Evolutionary conservation across 2,329 filamentous ascomycete species (phyloP).

Genomic region (Penicillium sp.): DNA sequence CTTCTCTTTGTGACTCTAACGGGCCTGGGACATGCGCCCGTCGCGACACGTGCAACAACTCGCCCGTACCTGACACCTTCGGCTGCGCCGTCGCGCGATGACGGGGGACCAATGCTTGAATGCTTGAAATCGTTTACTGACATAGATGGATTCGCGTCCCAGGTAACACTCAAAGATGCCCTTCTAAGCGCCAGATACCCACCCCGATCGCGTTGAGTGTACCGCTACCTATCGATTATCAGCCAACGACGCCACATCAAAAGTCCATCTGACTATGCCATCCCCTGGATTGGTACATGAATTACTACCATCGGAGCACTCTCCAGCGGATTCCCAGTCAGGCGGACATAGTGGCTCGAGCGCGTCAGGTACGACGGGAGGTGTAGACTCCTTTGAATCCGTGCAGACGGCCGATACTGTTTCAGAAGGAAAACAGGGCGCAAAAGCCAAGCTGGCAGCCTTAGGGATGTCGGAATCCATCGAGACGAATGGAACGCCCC

Average conservation of each 20-base stretch:
- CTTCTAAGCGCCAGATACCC: constrained; percentile 21
- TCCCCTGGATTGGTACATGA: constrained; percentile 30
- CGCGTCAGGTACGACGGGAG: constrained; percentile 18
- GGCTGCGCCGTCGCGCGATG: constrained; percentile 13
- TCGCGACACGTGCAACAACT: constrained; percentile 20
- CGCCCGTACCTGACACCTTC: constrained; percentile 3
- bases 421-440: constrained; percentile 56
- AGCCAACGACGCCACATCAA: constrained; percentile 19
- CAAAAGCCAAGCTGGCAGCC: constrained; percentile 54
- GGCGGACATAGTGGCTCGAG: constrained; percentile 25
- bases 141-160: not conserved
- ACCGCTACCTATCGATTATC: constrained; percentile 17
- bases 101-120: not conserved
- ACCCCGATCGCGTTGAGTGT: constrained; percentile 24
- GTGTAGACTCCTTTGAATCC: constrained; percentile 22
- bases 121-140: constrained; percentile 8
- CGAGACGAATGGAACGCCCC: constrained; percentile 27
- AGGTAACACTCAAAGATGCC: constrained; percentile 29
- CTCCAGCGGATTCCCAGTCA: constrained; percentile 21
- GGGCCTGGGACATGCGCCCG: constrained; percentile 9
- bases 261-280: constrained; percentile 28
- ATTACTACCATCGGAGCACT: constrained; percentile 22
- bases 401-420: constrained; percentile 42
- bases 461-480: constrained; percentile 39
- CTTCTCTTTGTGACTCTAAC: not conserved